Percentiles rank a stretch among this genome's conserved stretches.
Conservation (phyloP, 805 yeast species). For the Deakozyma indianensis region DNA sequence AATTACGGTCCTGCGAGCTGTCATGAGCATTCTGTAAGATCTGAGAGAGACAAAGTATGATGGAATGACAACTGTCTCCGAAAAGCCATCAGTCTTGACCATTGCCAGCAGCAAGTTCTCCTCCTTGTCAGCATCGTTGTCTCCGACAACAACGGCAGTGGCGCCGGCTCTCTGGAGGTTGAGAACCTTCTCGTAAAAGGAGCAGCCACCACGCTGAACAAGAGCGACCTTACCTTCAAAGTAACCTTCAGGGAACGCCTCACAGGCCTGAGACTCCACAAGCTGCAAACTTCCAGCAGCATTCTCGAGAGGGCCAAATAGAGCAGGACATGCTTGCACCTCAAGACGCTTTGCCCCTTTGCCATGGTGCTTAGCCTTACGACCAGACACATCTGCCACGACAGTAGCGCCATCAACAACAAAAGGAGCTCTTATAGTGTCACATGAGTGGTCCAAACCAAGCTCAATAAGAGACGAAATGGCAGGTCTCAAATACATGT, state of each 20-base stretch:
- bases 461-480: too few relatives aligned
- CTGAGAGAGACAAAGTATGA: too few relatives aligned
- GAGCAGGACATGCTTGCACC: neutral
- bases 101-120: neutral
- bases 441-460: neutral
- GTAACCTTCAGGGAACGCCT: slow-evolving; percentile 8
- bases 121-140: slow-evolving; percentile 25
- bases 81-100: neutral
- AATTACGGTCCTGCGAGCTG: too few relatives aligned
- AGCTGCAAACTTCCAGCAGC: neutral
- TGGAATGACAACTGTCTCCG: neutral
- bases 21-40: too few relatives aligned
- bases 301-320: neutral
- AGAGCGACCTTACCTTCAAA: slow-evolving; percentile 6
- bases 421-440: neutral
- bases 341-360: too few relatives aligned
- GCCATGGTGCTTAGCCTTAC: too few relatives aligned
- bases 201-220: slow-evolving; percentile 28
- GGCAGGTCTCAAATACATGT: too few relatives aligned
- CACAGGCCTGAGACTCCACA: neutral
- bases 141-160: slow-evolving; percentile 31
- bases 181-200: slow-evolving; percentile 32
- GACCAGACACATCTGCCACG: neutral
- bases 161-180: slow-evolving; percentile 26
- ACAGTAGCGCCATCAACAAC: neutral